Evolutionary conservation across 805 yeast species (phyloP).

Genomic region (Lachancea lanzarotensis): DNA sequence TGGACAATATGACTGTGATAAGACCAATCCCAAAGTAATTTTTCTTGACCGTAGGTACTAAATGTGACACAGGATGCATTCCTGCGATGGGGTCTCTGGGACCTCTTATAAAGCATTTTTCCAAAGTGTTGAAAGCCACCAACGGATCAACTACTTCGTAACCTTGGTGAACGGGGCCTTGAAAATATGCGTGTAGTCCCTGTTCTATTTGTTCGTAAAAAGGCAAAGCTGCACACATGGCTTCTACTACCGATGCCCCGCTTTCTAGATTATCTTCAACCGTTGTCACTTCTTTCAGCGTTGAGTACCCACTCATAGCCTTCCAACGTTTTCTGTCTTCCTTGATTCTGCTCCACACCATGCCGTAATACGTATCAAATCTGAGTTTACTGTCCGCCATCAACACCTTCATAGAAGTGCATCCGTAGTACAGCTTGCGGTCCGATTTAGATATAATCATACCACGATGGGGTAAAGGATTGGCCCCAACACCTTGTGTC

Average conservation of each 20-base stretch:
- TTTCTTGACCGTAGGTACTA: slow-evolving; percentile 10
- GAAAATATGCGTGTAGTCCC: slow-evolving; percentile 8
- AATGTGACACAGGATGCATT: slow-evolving; percentile 5
- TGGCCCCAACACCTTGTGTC: not conserved
- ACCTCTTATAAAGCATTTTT: slow-evolving; percentile 9
- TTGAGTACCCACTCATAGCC: slow-evolving; percentile 11
- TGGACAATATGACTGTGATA: slow-evolving; percentile 11
- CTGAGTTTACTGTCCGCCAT: slow-evolving; percentile 14
- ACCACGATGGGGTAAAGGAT: slow-evolving; percentile 1
- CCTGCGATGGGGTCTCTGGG: slow-evolving; percentile 7
- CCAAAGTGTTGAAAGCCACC: slow-evolving; percentile 6
- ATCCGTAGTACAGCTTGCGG: slow-evolving; percentile 25
- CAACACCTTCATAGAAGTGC: slow-evolving; percentile 25
- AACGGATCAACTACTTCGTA: slow-evolving; percentile 8
- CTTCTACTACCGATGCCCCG: slow-evolving; percentile 7
- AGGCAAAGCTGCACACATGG: slow-evolving; percentile 11
- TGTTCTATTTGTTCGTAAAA: slow-evolving; percentile 7
- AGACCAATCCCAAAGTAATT: slow-evolving; percentile 13
- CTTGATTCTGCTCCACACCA: slow-evolving; percentile 24
- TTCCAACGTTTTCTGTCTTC: slow-evolving; percentile 23
- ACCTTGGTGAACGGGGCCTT: slow-evolving; percentile 5
- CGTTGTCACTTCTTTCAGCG: slow-evolving; percentile 16
- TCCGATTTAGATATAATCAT: slow-evolving; percentile 15
- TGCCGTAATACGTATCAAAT: slow-evolving; percentile 14
- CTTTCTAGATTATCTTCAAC: slow-evolving; percentile 9